Evolutionary conservation across 2,329 filamentous ascomycete genomes (phyloP), one percentile per base, ranked within the genome.

Genomic region (Xylariaceae sp.): DNA sequence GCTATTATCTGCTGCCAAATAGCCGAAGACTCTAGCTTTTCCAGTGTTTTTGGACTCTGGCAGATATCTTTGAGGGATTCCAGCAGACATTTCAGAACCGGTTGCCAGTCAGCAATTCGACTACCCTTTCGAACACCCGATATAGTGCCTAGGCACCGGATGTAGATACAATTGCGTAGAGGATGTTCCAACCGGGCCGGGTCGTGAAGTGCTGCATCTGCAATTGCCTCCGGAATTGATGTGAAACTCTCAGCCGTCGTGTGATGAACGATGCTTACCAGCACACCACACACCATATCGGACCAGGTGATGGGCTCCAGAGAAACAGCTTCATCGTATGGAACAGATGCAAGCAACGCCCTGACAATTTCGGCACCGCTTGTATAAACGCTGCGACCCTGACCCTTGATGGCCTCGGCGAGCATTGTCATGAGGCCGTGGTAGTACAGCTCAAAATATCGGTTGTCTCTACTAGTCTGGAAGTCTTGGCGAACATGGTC

Each of bases 401-500:
- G 70, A 12, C 76, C 72, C 57, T 82, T 81, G 47, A 76, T 71
- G 7, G 89, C 80, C 58, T 96, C 90, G 4, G 87, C 80, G 51
- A 95, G 86, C 68, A 96, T 80, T 13, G 78, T 84, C 86, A 94
- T 95, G 29, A 95, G 60, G 35, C 90, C 92, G 53, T 93, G 80
- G 42, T 83, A 81, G 55, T 94, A 94, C 11, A 87, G 68, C 10
- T 68, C 65, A 39, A 75, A 75, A 40, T 80, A 72, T 25, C 70
- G 70, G 10, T 70, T 66, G n/a, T 67, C 69, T 19, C 59, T 60
- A 33, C 66, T 59, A 22, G 61, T 64, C 31, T 69, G 46, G 32
- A 94, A 65, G 51, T 94, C 86, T 9, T 75, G 61, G 31, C 85
- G 74, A 1, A 83, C 77, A 57, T 88, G 81, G 10, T 71, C 64